Base-by-base conservation (phyloP, 495 filamentous ascomycete species). In the Penicillium taxi region DNA sequence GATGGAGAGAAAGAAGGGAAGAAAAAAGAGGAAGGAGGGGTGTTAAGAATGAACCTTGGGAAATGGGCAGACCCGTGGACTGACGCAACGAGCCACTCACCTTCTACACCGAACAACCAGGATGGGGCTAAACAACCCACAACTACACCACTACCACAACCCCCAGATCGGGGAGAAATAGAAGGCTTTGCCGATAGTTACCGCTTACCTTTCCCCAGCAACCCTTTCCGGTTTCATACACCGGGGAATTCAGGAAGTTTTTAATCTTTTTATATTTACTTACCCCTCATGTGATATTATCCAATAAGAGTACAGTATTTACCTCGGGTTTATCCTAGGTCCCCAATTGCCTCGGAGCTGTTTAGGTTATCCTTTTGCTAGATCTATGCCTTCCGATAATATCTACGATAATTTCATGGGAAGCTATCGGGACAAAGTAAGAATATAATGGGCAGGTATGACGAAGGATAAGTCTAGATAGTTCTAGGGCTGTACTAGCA, bases 211-310 rank as follows among this genome's bases (percentile, higher is more conserved):
- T 41, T 55, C 44, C 48, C 47, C 49, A 56, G 46, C 47, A 50
- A 50, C 53, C 53, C 49, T 65, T 65, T 67, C 65, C 63, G 62
- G 60, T 69, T 67, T 67, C 63, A 66, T 62, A 66, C 62, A 67
- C 66, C 66, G 66, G 66, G 62, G 54, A 65, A 67, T 65, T 53
- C 66, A 69, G 66, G 66, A 56, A 65, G 58, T 51, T 18, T 51
- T 55, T 61, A 59, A 63, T 67, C 64, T 67, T 55, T 58, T 36
- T 33, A 14, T 4, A 19, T 38, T 32, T 12, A 26, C 15, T 34
- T 44, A 37, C 50, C 52, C 55, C 58, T 61, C 61, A n/a, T n/a
- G n/a, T n/a, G n/a, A n/a, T n/a, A n/a, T n/a, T n/a, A n/a, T 38
- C 63, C 63, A 67, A 67, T 67, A 16, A 52, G 48, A 42, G 31